These are phyloP conservation scores for Pyrenophora graminea DNA, from an alignment of 2,329 filamentous ascomycete species.

Conservation along the genomic window DNA sequence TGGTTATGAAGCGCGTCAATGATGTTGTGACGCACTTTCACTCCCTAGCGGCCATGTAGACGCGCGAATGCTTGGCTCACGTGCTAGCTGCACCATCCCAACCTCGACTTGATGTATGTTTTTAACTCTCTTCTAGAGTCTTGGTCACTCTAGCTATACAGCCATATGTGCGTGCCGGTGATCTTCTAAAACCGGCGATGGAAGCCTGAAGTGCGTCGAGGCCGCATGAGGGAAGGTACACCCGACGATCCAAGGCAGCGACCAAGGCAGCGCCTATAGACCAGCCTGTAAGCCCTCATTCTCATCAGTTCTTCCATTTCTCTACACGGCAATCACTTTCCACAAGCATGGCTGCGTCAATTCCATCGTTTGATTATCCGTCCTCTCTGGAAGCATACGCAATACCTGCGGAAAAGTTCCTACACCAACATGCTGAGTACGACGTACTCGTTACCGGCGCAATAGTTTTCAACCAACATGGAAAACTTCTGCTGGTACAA, in stretches of 20 bases:
- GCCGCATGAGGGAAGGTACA: background rate
- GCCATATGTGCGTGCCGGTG: too few relatives aligned
- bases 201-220: background rate
- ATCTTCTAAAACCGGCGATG: background rate
- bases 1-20: conserved; percentile 14
- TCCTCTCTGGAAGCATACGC: conserved; percentile 34
- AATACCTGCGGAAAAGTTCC: conserved; percentile 34
- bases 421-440: conserved; percentile 32
- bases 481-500: conserved; percentile 43
- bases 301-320: background rate
- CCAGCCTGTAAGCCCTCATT: background rate
- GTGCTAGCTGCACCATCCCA: conserved; percentile 1
- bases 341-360: conserved; percentile 5
- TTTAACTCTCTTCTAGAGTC: background rate
- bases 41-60: conserved; percentile 13
- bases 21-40: conserved; percentile 21
- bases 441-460: conserved; percentile 37
- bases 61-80: conserved; percentile 18
- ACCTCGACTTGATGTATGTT: background rate
- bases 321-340: background rate
- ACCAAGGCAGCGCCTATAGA: background rate
- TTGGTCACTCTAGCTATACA: too few relatives aligned
- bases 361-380: conserved; percentile 29
- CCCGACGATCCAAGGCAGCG: conserved; percentile 1
- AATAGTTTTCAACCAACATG: conserved; percentile 39